Base-by-base conservation (phyloP, 2,329 filamentous ascomycete species). In the Fusarium aywerte region DNA sequence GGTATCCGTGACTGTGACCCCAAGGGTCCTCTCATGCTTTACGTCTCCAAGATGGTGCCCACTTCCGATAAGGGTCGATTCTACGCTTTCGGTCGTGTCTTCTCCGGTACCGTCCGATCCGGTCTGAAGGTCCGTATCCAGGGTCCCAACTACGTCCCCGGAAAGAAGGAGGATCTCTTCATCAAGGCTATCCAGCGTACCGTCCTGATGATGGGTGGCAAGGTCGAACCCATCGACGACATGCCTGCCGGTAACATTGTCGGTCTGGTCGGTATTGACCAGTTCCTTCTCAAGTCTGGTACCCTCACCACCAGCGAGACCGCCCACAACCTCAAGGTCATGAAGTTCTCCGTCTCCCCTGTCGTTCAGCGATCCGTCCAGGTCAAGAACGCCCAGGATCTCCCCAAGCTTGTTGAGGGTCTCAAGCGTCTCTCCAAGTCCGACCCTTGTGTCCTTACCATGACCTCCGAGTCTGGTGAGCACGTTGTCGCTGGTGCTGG, bases 1-100 rank as follows among this genome's bases (percentile, higher is more conserved):
- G 93, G 90, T 89, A 97, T 99, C 89, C 94, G 94, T 77, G 93
- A 98, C 88, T 98, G 96, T 83, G 93, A 99, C 83, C 88, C 95
- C 83, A 97, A 97, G 87, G 96, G 89, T 82, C 92, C 95, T 78
- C 96, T 99, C 84, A 99, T 99, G 96, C 88, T 98, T 75, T 99
- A 99, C 92, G 94, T 99, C 82, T 99, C 96, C 83, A 99, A 99
- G 93, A 99, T 99, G 96, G 96, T 99, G 79, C 96, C 96, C 78
- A 99, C 96, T 76, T 96, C 93, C 77, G 96, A 99, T 81, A 98
- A 97, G 91, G 96, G 96, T 84, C 95, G 96, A 85, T 99, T 99
- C 93, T 99, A 97, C 87, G 96, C 96, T 82, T 99, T 99, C 86
- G 96, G 96, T 85, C 96, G 96, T 97, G 96, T 99, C 85, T 99